These are phyloP conservation scores for Alternaria sp. DNA, from an alignment of 2,329 filamentous ascomycete genomes.

Conservation along the genomic window DNA sequence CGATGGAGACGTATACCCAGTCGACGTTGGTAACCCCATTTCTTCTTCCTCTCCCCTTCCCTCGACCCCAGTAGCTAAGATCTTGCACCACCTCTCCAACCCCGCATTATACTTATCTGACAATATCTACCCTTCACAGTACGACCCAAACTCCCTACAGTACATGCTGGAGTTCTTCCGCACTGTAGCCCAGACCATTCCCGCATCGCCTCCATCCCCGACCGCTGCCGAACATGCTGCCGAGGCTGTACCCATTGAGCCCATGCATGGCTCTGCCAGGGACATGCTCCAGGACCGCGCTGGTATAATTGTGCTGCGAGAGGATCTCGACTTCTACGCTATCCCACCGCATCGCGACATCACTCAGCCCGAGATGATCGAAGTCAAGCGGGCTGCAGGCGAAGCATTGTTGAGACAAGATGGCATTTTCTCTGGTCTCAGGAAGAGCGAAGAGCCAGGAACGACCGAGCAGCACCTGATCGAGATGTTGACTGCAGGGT, in stretches of 20 bases:
- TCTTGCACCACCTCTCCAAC: constrained; percentile 52
- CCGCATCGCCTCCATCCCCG: constrained; percentile 71
- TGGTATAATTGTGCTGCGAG: constrained; percentile 93
- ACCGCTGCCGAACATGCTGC: constrained; percentile 51
- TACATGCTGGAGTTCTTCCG: constrained; percentile 99
- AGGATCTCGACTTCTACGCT: constrained; percentile 96
- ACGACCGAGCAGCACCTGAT: constrained; percentile 98
- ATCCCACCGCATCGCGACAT: constrained; percentile 89
- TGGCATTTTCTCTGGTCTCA: constrained; percentile 93
- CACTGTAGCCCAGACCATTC: constrained; percentile 94
- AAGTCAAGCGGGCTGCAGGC: constrained; percentile 91
- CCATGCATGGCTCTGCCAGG: constrained; percentile 71
- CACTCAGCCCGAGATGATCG: constrained; percentile 87
- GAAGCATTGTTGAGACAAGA: constrained; percentile 85
- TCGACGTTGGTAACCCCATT: constrained; percentile 77
- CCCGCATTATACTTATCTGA: constrained; percentile 62
- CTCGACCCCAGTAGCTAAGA: constrained; percentile 46
- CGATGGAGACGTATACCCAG: constrained; percentile 92
- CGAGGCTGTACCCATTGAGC: constrained; percentile 72
- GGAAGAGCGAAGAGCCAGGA: constrained; percentile 93
- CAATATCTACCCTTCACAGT: constrained; percentile 69
- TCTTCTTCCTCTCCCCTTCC: constrained; percentile 41
- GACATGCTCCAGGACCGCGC: constrained; percentile 86
- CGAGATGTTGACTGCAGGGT: constrained; percentile 99
- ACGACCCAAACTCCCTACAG: constrained; percentile 92